Percentiles rank a stretch among this genome's conserved stretches.
Conservation (phyloP, 495 filamentous ascomycete genomes). For the Podospora anserina region DNA sequence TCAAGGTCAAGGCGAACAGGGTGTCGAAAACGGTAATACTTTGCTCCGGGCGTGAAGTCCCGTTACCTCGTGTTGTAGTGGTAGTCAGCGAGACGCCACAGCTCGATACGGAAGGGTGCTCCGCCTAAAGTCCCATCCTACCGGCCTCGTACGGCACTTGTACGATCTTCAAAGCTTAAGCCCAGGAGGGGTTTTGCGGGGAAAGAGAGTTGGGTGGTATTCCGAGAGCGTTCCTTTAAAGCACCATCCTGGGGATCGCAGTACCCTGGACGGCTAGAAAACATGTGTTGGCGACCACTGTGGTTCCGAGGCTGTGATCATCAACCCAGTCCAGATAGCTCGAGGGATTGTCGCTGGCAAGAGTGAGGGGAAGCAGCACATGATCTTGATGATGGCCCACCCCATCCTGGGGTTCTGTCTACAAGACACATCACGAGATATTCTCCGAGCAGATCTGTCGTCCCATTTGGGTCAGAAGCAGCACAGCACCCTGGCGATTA, state of each 20-base stretch:
- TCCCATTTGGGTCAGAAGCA: constrained; percentile 13
- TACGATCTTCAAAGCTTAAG: constrained; percentile 28
- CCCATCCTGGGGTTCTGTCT: neutral
- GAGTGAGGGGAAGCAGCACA: neutral
- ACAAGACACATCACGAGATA: constrained; percentile 9
- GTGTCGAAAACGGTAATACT: constrained; percentile 21
- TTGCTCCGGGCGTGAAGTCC: constrained; percentile 22
- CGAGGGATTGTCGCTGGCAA: neutral
- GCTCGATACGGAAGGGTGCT: constrained; percentile 23
- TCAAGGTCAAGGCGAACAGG: neutral
- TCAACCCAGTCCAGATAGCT: neutral
- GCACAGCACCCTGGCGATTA: constrained; percentile 3
- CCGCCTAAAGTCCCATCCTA: constrained; percentile 26
- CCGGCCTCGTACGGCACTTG: constrained; percentile 30
- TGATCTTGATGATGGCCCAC: constrained; percentile 4
- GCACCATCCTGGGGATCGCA: constrained; percentile 20
- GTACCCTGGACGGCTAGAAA: constrained; percentile 6
- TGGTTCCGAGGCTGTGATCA: constrained; percentile 15
- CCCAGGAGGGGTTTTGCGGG: constrained; percentile 19
- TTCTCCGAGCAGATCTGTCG: constrained; percentile 21
- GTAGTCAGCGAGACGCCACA: constrained; percentile 10
- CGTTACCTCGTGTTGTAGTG: constrained; percentile 13
- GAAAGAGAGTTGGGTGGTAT: constrained; percentile 26
- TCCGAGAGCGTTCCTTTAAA: constrained; percentile 20
- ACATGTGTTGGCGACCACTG: constrained; percentile 7